Conservation (phyloP, 129 eudicot genomes). For the Pseudognaphalium luteoalbum region DNA sequence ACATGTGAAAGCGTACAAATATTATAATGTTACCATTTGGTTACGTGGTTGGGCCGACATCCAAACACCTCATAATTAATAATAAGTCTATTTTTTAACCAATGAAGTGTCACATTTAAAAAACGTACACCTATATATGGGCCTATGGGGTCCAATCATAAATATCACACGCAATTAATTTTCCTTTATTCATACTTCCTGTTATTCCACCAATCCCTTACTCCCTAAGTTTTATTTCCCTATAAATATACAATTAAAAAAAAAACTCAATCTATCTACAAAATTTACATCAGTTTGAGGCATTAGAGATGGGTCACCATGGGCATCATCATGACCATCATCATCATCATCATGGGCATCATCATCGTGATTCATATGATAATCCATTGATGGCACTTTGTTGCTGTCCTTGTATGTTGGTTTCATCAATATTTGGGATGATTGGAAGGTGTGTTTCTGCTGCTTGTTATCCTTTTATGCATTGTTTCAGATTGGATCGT, state of each 20-base stretch:
- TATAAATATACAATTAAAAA: too few species aligned
- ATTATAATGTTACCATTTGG: neutral
- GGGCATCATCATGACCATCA: conserved; percentile 31
- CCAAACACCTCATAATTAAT: neutral
- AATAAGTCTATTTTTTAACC: too few species aligned
- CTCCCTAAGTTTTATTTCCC: neutral
- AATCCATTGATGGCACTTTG: conserved; percentile 45
- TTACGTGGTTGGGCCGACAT: neutral
- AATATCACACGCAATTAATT: too few species aligned
- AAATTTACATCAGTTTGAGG: neutral
- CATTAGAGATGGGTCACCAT: neutral
- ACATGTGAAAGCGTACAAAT: neutral
- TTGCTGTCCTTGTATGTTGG: conserved; percentile 55
- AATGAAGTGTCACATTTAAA: too few species aligned
- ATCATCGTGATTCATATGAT: conserved; percentile 20
- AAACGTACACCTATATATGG: too few species aligned
- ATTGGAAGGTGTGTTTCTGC: conserved; percentile 57
- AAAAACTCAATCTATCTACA: too few species aligned
- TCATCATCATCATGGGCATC: conserved; percentile 17
- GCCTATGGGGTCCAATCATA: neutral
- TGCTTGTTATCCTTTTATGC: conserved; percentile 63
- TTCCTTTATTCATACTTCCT: too few species aligned
- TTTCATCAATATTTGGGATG: conserved; percentile 42
- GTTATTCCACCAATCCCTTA: neutral
- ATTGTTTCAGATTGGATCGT: conserved; percentile 55